Conservation (phyloP, 1,139 yeast genomes). For the Scheffersomyces segobiensis region DNA sequence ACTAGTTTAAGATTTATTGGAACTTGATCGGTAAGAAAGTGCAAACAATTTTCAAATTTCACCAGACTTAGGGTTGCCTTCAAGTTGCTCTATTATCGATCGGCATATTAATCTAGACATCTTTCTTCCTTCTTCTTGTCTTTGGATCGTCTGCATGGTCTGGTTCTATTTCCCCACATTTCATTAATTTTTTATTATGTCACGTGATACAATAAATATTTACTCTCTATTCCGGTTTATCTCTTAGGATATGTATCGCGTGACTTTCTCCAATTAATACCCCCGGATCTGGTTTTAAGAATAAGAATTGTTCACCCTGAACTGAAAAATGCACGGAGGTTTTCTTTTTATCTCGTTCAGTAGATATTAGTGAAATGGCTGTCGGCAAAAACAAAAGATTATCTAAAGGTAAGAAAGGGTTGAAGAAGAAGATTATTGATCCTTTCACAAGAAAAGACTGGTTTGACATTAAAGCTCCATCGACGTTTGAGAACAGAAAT, state of each 20-base stretch:
- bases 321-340: background rate
- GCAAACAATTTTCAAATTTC: too few relatives aligned
- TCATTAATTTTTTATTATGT: too few relatives aligned
- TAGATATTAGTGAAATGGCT: conserved; percentile 35
- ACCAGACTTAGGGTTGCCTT: background rate
- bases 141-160: background rate
- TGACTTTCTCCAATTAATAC: background rate
- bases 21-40: background rate
- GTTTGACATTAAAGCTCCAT: conserved; percentile 55
- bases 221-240: background rate
- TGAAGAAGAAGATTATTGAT: conserved; percentile 54
- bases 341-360: background rate
- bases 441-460: conserved; percentile 55
- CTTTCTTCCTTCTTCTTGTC: background rate
- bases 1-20: background rate
- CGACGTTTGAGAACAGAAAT: conserved; percentile 52
- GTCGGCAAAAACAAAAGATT: conserved; percentile 57
- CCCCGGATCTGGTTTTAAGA: background rate
- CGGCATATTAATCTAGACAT: too few relatives aligned
- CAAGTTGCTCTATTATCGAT: background rate
- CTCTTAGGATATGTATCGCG: background rate
- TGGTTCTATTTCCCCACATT: background rate
- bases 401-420: conserved; percentile 54
- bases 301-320: background rate
- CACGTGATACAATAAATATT: background rate